A percentile compares a stretch with the other conserved stretches of the same genome.
Conservation (phyloP, 73 alveolate genomes). For the Tetrahymena thermophila region DNA sequence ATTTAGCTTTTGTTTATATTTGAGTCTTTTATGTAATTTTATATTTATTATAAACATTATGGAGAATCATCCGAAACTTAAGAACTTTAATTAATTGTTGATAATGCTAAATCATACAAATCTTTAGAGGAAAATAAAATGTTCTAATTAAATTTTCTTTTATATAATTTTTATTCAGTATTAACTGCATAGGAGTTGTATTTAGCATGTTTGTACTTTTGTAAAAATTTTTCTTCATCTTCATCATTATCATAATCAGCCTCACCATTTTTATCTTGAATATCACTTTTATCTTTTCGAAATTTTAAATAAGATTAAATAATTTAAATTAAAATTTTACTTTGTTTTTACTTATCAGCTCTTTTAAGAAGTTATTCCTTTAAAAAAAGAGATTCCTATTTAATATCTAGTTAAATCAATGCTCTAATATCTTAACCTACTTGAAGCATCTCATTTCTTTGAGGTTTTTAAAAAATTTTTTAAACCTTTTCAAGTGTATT, state of each 20-base stretch:
- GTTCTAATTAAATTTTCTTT: too few species aligned
- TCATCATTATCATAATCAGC: too few species aligned
- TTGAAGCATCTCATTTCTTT: not conserved
- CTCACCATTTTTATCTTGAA: too few species aligned
- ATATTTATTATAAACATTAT: too few species aligned
- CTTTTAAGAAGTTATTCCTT: not conserved
- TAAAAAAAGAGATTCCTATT: not conserved
- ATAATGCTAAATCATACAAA: not conserved
- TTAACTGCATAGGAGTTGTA: not conserved
- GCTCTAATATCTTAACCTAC: not conserved
- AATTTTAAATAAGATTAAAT: too few species aligned
- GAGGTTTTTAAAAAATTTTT: not conserved
- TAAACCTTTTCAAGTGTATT: not conserved
- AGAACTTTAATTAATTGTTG: not conserved
- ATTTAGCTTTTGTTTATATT: too few species aligned
- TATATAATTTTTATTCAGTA: not conserved
- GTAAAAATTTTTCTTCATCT: too few species aligned
- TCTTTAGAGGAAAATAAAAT: not conserved
- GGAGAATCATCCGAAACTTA: not conserved
- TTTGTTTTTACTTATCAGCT: too few species aligned
- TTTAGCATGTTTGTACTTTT: too few species aligned
- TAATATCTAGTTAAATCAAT: not conserved
- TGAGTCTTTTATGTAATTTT: not conserved
- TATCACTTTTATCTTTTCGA: too few species aligned
- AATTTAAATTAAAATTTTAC: too few species aligned